Base-by-base conservation (phyloP, 352 stramenopile genomes). In the Phytophthora hibernalis region DNA sequence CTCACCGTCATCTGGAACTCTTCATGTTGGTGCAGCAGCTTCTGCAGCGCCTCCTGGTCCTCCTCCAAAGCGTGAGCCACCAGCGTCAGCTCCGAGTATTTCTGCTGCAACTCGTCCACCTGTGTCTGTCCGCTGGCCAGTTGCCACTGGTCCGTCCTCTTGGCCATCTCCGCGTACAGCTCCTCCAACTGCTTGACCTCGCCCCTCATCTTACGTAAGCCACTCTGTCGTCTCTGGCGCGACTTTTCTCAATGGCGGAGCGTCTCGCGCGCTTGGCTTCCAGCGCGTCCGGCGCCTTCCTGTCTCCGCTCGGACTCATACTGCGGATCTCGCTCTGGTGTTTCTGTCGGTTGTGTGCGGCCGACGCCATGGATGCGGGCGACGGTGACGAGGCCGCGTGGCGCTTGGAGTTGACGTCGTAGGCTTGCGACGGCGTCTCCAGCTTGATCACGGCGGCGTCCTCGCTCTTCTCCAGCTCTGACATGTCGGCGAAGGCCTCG, bases 181-280 rank as follows among this genome's bases (percentile, higher is more conserved):
- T 54, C 60, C 60, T 92, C 80, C 13, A 92, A 69, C 2, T 76
- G 67, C 56, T 76, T 61, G 8, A 90, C 66, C 15, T 92, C 74
- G 10, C 83, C 65, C 18, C 80, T 65, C 84, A 92, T 92, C 5
- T 31, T 43, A 20, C 54, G 61, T 2, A 83, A 58, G 1, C 63
- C 15, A 18, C 45, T 58, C 37, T 81, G 69, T 15, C 72, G 62
- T 21, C 72, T 40, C 49, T 83, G 76, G 22, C 76, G 44, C 21
- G 76, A 90, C 56, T 87, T 85, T 81, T 83, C 67, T 90, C 82
- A 49, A 90, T 90, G 24, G 80, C 82, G 7, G 82, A 88, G 31
- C 82, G 77, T 22, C 82, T 63, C 24, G 79, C 77, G 31, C 82
- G 79, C 42, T 79, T 79, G 31, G 37, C 40, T 43, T 79, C 61